These are phyloP conservation scores for Syzygium malaccense DNA, from an alignment of 441 rosid species.

Conservation along the genomic window DNA sequence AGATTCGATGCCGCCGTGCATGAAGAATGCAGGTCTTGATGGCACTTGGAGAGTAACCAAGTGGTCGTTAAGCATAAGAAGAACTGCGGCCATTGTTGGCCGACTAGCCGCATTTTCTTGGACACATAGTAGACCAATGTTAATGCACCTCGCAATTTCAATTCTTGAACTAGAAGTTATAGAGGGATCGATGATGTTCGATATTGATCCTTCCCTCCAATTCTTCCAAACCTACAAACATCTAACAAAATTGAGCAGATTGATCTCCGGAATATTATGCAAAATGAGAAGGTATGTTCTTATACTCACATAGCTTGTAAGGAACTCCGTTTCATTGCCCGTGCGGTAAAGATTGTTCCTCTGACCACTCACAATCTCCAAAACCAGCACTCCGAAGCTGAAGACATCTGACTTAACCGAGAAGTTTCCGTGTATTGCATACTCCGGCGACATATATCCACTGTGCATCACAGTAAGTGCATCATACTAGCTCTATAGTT, in stretches of 20 bases:
- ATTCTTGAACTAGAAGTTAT: accelerated
- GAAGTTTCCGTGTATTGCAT: background rate
- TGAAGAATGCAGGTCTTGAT: accelerated
- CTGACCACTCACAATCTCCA: background rate
- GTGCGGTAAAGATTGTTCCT: background rate
- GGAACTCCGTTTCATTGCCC: background rate
- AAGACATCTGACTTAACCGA: background rate
- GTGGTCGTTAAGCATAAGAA: accelerated
- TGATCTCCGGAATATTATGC: background rate
- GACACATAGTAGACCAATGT: background rate
- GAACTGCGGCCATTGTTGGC: background rate
- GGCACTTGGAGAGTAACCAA: background rate
- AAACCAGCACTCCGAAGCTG: background rate
- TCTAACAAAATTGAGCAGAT: background rate
- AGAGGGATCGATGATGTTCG: background rate
- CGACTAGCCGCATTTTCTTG: background rate
- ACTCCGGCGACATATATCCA: background rate
- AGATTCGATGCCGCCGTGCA: background rate
- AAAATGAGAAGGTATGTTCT: accelerated
- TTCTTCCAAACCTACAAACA: background rate
- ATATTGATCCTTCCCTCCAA: background rate
- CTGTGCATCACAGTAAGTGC: background rate
- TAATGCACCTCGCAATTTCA: background rate
- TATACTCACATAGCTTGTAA: background rate
- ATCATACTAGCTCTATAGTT: background rate